These are phyloP conservation scores for Prunus mira DNA, from an alignment of 306 rosid genomes.

Conservation along the genomic window DNA sequence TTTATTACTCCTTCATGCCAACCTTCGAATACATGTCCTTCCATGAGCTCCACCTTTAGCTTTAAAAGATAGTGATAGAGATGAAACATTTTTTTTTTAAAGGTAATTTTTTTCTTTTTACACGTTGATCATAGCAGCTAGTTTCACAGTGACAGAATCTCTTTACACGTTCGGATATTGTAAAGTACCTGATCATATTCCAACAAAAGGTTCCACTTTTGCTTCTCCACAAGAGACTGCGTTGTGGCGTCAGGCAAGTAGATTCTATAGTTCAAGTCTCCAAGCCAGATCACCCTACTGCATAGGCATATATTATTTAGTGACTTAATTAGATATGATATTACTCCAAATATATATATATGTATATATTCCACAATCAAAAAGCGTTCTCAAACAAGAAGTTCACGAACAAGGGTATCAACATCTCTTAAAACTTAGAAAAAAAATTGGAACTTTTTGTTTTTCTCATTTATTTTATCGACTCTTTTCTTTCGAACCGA, in stretches of 20 bases:
- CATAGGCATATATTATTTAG: constrained; percentile 5
- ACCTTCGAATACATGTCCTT: constrained; percentile 19
- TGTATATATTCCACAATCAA: no score
- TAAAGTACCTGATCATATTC: constrained; percentile 56
- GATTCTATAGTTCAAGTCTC: constrained; percentile 67
- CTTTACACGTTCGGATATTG: neutral
- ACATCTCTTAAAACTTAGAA: no score
- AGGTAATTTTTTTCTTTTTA: neutral
- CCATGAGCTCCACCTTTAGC: constrained; percentile 14
- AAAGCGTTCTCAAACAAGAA: no score
- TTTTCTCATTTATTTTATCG: no score
- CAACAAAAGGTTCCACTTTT: constrained; percentile 48
- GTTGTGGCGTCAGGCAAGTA: constrained; percentile 52
- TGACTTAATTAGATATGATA: neutral
- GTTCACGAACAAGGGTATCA: no score
- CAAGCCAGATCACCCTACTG: constrained; percentile 60
- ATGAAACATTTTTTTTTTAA: neutral
- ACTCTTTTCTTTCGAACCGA: no score
- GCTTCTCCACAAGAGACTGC: constrained; percentile 38
- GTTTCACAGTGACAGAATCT: neutral
- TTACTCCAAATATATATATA: no score
- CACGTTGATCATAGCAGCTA: neutral
- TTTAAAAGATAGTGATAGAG: neutral
- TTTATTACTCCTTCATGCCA: constrained; percentile 16
- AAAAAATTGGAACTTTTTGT: no score